Evolutionary conservation across 257 asterid genomes (phyloP).

Genomic region (Craterostigma plantagineum): DNA sequence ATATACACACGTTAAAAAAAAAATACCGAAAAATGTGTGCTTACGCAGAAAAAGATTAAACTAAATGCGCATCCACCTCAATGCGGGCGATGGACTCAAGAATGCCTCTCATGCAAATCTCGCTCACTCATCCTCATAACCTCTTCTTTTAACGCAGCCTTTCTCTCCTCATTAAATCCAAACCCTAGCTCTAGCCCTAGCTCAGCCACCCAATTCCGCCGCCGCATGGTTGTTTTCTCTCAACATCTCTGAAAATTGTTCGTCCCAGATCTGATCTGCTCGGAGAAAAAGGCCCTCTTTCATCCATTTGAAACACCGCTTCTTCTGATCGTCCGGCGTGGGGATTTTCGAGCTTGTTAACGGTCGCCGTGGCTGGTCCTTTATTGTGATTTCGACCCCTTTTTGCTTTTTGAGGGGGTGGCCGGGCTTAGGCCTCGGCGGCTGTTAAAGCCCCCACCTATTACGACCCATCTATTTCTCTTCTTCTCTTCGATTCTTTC

Average conservation of each 20-base stretch:
- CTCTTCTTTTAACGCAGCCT: not conserved
- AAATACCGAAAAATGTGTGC: too few species aligned
- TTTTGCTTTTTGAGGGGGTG: constrained; percentile 98
- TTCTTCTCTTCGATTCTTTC: constrained; percentile 6
- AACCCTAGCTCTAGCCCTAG: too few species aligned
- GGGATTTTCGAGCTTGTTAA: constrained; percentile 46
- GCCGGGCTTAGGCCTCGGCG: constrained; percentile 99
- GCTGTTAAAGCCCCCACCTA: constrained; percentile 94
- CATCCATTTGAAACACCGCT: constrained; percentile 7
- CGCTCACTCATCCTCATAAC: not conserved
- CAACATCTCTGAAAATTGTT: constrained; percentile 17
- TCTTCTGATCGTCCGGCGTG: constrained; percentile 93
- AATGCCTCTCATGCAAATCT: constrained; percentile 44
- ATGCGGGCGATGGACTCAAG: constrained; percentile 86
- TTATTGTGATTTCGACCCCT: constrained; percentile 47
- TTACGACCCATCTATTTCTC: constrained; percentile 30
- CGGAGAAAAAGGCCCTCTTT: not conserved
- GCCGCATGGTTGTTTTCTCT: constrained; percentile 54
- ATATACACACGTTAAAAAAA: too few species aligned
- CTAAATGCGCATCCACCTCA: constrained; percentile 36
- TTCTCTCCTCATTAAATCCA: not conserved
- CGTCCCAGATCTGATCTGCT: not conserved
- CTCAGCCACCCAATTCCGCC: not conserved
- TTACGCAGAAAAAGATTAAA: too few species aligned
- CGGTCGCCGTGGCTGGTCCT: constrained; percentile 26